These are phyloP conservation scores for Ceratocystis huliohia DNA, from an alignment of 2,329 filamentous ascomycete species.

Conservation along the genomic window DNA sequence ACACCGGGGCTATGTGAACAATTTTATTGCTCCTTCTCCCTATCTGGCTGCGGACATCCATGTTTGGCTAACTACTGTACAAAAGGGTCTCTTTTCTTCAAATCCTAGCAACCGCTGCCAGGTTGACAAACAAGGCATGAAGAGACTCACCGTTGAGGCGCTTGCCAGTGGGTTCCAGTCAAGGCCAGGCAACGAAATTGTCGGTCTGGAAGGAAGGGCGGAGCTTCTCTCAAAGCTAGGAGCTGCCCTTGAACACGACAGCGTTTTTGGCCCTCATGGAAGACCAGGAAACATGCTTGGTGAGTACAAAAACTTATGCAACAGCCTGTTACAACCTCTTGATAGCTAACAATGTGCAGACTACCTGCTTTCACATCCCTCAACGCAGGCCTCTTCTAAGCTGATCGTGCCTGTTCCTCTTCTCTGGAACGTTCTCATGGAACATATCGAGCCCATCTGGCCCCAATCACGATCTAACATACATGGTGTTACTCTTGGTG, in stretches of 20 bases:
- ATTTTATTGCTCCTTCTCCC: too few relatives aligned
- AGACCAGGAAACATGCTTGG: conserved; percentile 90
- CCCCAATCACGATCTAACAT: conserved; percentile 73
- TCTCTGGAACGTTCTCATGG: conserved; percentile 82
- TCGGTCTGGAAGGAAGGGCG: conserved; percentile 73
- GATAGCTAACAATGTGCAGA: conserved; percentile 41
- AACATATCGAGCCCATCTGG: conserved; percentile 79
- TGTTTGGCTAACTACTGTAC: background rate
- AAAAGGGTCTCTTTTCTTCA: conserved; percentile 69
- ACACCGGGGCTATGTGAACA: too few relatives aligned
- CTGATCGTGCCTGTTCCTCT: conserved; percentile 79
- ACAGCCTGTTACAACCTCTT: background rate
- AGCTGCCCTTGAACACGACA: conserved; percentile 62
- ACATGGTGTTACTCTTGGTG: conserved; percentile 75
- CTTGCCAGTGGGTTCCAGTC: conserved; percentile 79
- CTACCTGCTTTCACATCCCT: conserved; percentile 81
- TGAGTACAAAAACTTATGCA: conserved; percentile 32
- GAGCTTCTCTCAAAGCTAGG: conserved; percentile 64
- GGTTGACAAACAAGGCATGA: conserved; percentile 74
- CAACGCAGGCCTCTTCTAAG: conserved; percentile 76
- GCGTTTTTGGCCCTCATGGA: conserved; percentile 72
- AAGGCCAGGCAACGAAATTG: conserved; percentile 63
- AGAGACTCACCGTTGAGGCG: conserved; percentile 56
- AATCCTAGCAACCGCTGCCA: conserved; percentile 69
- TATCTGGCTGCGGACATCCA: background rate